Conservation (phyloP, 495 filamentous ascomycete genomes). For the Trichoderma asperelloides region DNA sequence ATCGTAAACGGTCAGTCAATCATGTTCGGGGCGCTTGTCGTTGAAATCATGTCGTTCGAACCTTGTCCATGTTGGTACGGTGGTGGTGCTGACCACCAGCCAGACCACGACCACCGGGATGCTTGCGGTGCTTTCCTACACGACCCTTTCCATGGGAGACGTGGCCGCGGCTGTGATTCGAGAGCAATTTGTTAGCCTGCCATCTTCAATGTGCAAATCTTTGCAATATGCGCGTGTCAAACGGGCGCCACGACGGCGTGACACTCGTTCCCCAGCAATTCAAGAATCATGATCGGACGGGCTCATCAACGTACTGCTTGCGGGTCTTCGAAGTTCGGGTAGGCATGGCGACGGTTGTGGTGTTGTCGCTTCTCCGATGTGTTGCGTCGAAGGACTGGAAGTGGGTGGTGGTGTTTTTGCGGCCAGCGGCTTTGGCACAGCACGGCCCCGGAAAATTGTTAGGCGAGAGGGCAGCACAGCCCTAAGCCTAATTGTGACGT, state of each 20-base stretch:
- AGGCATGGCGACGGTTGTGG: slow-evolving; percentile 53
- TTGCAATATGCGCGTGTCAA: neutral
- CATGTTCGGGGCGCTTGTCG: neutral
- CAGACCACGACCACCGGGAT: slow-evolving; percentile 89
- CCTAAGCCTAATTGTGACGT: slow-evolving; percentile 8
- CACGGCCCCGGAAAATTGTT: slow-evolving; percentile 5
- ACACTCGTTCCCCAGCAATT: slow-evolving; percentile 12
- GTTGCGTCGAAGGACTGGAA: slow-evolving; percentile 8
- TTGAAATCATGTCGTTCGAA: slow-evolving; percentile 14
- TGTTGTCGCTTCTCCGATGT: slow-evolving; percentile 14
- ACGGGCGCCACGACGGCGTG: neutral
- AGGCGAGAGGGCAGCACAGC: slow-evolving; percentile 12
- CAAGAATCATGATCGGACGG: slow-evolving; percentile 7
- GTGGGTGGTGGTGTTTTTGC: slow-evolving; percentile 11
- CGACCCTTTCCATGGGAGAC: slow-evolving; percentile 91
- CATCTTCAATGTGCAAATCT: neutral
- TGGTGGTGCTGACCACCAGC: slow-evolving; percentile 96
- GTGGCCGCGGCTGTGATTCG: slow-evolving; percentile 66
- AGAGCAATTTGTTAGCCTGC: slow-evolving; percentile 19
- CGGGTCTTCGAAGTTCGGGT: slow-evolving; percentile 73
- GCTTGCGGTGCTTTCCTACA: slow-evolving; percentile 89
- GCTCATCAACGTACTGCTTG: slow-evolving; percentile 58
- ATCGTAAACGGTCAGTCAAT: neutral
- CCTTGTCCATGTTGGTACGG: slow-evolving; percentile 84
- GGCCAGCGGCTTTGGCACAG: neutral